These are phyloP conservation scores for Saccharomycodes ludwigii DNA, from an alignment of 805 yeast species.

Conservation along the genomic window DNA sequence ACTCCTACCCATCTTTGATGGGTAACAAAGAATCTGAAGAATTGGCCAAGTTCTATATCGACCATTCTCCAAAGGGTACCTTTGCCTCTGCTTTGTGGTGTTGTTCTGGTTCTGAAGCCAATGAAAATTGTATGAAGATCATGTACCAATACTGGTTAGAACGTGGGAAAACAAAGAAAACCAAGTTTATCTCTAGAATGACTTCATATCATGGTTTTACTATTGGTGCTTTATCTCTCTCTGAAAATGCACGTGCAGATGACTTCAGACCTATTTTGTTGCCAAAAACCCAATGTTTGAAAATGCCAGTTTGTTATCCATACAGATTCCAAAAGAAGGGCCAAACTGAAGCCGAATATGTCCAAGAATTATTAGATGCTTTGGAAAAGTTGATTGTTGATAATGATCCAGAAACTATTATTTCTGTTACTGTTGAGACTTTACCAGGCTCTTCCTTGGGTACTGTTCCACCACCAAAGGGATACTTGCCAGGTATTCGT, in stretches of 20 bases:
- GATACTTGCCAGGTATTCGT: constrained; percentile 34
- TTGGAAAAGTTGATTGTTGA: constrained; percentile 30
- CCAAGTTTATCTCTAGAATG: constrained; percentile 30
- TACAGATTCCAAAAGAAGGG: constrained; percentile 21
- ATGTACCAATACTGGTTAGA: constrained; percentile 36
- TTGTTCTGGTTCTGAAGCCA: constrained; percentile 56
- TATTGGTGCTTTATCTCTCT: constrained; percentile 33
- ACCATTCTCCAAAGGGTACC: constrained; percentile 27
- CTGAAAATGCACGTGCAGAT: constrained; percentile 26
- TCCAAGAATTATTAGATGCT: constrained; percentile 26
- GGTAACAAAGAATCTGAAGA: constrained; percentile 31
- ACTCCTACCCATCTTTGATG: constrained; percentile 24
- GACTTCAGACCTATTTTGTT: constrained; percentile 21
- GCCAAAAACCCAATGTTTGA: constrained; percentile 15
- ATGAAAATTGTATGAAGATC: constrained; percentile 53
- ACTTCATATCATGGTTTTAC: constrained; percentile 40
- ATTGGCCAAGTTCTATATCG: constrained; percentile 29
- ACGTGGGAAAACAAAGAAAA: constrained; percentile 29
- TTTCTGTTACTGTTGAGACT: constrained; percentile 33
- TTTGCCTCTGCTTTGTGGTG: constrained; percentile 33
- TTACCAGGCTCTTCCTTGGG: constrained; percentile 37
- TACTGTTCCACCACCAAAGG: constrained; percentile 31
- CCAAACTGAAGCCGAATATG: constrained; percentile 30
- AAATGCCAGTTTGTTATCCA: constrained; percentile 25
- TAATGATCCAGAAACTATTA: constrained; percentile 32